Percentiles rank a stretch among this genome's conserved stretches.
Conservation (phyloP, 371 early-diverging fungal species). For the Nematocida minor region DNA sequence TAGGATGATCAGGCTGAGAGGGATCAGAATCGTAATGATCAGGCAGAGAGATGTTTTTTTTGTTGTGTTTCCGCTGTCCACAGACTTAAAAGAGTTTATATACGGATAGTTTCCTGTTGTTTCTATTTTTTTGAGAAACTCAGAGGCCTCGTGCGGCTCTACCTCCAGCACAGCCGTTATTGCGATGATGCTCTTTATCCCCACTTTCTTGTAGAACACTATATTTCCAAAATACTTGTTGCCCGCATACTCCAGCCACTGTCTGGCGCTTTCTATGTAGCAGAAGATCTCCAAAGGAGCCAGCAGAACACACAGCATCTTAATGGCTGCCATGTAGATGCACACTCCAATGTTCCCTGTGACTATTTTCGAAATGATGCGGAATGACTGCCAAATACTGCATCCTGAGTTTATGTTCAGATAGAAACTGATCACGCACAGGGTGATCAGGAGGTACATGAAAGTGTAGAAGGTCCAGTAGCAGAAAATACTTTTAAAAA, state of each 20-base stretch:
- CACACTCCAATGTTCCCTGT: not conserved
- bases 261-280: not conserved
- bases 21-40: not conserved
- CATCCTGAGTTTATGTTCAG: not conserved
- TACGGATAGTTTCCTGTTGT: constrained; percentile 6
- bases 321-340: not conserved
- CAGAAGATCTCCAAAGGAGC: not conserved
- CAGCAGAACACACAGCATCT: not conserved
- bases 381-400: not conserved
- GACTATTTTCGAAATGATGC: not conserved
- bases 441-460: not conserved
- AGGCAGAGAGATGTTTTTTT: not conserved
- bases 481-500: not conserved
- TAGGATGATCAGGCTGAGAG: not conserved
- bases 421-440: not conserved
- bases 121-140: not conserved
- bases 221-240: not conserved
- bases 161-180: constrained; percentile 3
- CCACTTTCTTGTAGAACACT: constrained; percentile 16
- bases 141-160: not conserved
- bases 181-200: not conserved
- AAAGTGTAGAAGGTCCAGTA: not conserved
- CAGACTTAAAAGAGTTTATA: not conserved
- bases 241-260: not conserved
- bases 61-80: not conserved